phyloP scores from a whole-genome alignment of 2,329 filamentous ascomycete genomes.

The Biscogniauxia mediterranea region DNA sequence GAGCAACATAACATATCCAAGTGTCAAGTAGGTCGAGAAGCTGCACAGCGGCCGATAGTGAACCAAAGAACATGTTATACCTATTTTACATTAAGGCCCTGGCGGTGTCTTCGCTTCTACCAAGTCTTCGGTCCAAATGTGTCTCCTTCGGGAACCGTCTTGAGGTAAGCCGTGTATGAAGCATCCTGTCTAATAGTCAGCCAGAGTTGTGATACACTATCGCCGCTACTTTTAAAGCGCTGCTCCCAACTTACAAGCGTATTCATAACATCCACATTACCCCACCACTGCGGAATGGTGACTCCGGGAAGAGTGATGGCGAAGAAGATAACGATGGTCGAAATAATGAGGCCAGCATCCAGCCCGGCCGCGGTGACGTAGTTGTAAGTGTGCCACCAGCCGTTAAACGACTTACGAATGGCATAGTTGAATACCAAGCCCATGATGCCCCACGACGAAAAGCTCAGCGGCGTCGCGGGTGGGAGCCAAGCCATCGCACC shows the following conservation, averaged over 20 bases:
- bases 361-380: conserved; percentile 41
- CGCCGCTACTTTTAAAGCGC: background rate
- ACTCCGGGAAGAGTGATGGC: conserved; percentile 37
- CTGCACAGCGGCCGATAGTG: no score
- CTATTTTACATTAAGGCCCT: no score
- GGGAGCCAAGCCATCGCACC: conserved; percentile 53
- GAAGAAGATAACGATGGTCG: conserved; percentile 38
- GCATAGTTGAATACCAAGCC: conserved; percentile 58
- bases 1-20: no score
- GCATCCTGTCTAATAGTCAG: conserved; percentile 33
- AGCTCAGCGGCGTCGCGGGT: conserved; percentile 59
- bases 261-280: conserved; percentile 49
- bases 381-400: conserved; percentile 56
- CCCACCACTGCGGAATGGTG: conserved; percentile 42
- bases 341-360: conserved; percentile 39
- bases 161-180: conserved; percentile 29
- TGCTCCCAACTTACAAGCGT: conserved; percentile 38
- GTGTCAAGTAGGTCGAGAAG: no score
- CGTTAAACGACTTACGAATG: conserved; percentile 51
- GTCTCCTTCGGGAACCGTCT: conserved; percentile 30
- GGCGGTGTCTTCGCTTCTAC: conserved; percentile 16
- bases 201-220: conserved; percentile 22
- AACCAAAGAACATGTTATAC: no score
- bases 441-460: conserved; percentile 56
- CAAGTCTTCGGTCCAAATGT: conserved; percentile 40